Evolutionary conservation across 805 yeast genomes (phyloP).

Genomic region (Wickerhamiella brachini): DNA sequence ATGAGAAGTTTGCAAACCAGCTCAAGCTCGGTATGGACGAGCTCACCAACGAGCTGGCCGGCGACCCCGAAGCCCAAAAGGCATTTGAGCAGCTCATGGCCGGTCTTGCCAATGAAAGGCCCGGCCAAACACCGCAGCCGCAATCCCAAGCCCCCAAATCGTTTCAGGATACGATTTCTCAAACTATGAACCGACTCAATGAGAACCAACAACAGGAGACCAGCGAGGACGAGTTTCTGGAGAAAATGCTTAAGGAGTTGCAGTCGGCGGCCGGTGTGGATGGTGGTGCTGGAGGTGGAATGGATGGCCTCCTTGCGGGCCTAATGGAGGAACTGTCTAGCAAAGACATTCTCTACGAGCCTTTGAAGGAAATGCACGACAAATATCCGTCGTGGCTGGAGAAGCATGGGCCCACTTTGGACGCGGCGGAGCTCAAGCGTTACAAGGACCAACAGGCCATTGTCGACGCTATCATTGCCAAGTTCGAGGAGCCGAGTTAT

Average conservation of each 20-base stretch:
- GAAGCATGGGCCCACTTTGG: constrained; percentile 31
- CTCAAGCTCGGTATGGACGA: constrained; percentile 29
- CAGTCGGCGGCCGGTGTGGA: constrained; percentile 24
- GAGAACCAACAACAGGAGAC: constrained; percentile 52
- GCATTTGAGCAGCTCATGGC: constrained; percentile 35
- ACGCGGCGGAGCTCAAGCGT: constrained; percentile 35
- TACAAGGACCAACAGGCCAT: constrained; percentile 51
- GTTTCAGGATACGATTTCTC: constrained; percentile 64
- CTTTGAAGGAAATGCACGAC: constrained; percentile 62
- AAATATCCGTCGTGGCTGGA: constrained; percentile 63
- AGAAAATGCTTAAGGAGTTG: constrained; percentile 55
- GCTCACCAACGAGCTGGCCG: constrained; percentile 34
- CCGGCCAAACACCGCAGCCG: background rate
- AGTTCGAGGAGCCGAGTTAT: constrained; percentile 55
- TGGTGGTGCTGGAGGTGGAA: constrained; percentile 27
- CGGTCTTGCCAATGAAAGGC: constrained; percentile 15
- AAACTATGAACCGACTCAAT: constrained; percentile 67
- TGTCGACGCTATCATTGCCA: constrained; percentile 44
- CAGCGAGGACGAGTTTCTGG: constrained; percentile 42
- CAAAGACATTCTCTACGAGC: constrained; percentile 76
- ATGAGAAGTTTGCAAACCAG: constrained; percentile 27
- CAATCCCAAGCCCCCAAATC: constrained; percentile 3
- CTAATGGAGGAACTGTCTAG: constrained; percentile 73
- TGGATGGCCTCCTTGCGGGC: constrained; percentile 54
- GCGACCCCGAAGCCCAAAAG: constrained; percentile 38